A percentile compares a stretch with the other conserved stretches of the same genome.
Conservation (phyloP, 371 early-diverging fungal species). For the Mortierella sp. region DNA sequence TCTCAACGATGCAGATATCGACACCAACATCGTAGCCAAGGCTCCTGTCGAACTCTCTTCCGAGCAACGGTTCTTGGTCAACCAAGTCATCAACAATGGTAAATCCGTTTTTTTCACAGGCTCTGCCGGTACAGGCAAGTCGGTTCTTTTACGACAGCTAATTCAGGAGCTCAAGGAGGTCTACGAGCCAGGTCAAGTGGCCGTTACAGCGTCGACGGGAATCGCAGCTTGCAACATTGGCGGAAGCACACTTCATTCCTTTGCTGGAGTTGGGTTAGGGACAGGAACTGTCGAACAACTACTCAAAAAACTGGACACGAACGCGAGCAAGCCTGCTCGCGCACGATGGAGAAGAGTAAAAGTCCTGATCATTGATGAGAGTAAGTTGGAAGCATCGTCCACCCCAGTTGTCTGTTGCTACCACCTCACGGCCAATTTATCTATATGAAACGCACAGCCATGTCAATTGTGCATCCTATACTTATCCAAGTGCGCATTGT, state of each 20-base stretch:
- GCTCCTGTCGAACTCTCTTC: conserved; percentile 56
- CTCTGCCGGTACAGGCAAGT: conserved; percentile 89
- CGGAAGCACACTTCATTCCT: conserved; percentile 79
- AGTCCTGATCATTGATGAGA: conserved; percentile 91
- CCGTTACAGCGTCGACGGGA: conserved; percentile 90
- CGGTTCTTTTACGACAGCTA: conserved; percentile 73
- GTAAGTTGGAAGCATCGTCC: conserved; percentile 55
- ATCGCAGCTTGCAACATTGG: conserved; percentile 88
- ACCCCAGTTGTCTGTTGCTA: background rate
- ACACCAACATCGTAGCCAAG: background rate
- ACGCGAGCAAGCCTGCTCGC: conserved; percentile 37
- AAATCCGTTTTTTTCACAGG: conserved; percentile 82
- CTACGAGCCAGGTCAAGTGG: conserved; percentile 57
- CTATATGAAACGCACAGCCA: background rate
- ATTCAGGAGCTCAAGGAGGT: conserved; percentile 60
- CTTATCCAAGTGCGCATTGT: too few species aligned
- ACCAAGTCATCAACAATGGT: conserved; percentile 62
- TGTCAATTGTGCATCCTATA: too few species aligned
- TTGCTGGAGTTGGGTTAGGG: conserved; percentile 70
- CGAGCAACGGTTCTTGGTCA: conserved; percentile 68
- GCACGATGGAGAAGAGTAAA: conserved; percentile 70
- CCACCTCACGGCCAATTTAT: background rate
- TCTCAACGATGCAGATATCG: background rate
- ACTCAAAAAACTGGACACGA: conserved; percentile 53
- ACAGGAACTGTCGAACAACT: conserved; percentile 57